Percentiles rank a stretch among this genome's conserved stretches.
phyloP scores from a whole-genome alignment of 1,284 basidiomycete genomes.

The Microbotryum violaceum region DNA sequence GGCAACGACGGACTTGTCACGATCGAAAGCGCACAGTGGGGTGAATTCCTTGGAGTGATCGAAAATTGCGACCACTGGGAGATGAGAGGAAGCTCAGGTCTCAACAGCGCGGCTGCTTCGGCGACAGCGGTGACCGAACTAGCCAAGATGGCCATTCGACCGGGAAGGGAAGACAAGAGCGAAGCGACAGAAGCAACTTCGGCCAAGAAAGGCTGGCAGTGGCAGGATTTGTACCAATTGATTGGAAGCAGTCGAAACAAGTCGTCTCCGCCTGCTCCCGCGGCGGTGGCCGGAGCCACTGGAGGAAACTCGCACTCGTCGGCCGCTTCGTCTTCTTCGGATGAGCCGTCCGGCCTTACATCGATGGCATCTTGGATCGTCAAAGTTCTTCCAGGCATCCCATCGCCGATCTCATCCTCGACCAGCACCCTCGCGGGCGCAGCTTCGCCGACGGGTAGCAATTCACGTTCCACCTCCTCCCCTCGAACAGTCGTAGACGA shows the following conservation, averaged over 20 bases:
- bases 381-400: constrained; percentile 27
- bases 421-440: constrained; percentile 8
- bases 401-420: constrained; percentile 1
- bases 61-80: constrained; percentile 97
- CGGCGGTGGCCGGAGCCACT: too few species aligned
- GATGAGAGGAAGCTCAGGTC: constrained; percentile 65
- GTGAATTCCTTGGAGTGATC: constrained; percentile 78
- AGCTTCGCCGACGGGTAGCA: constrained; percentile 6
- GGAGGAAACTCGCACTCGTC: too few species aligned
- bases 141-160: constrained; percentile 13
- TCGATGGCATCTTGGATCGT: constrained; percentile 35
- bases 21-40: constrained; percentile 82
- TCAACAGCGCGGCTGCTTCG: constrained; percentile 35
- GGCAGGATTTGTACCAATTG: constrained; percentile 30
- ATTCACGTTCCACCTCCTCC: not conserved
- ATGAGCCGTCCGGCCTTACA: constrained; percentile 21
- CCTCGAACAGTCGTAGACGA: not conserved
- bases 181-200: constrained; percentile 2
- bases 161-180: constrained; percentile 4
- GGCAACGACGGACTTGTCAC: constrained; percentile 95
- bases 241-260: constrained; percentile 12
- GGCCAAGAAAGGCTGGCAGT: constrained; percentile 20
- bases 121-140: constrained; percentile 24
- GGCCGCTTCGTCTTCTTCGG: not conserved
- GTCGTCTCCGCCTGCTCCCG: not conserved